These are phyloP conservation scores for Basipetospora chlamydospora DNA, from an alignment of 2,329 filamentous ascomycete genomes.

Conservation along the genomic window DNA sequence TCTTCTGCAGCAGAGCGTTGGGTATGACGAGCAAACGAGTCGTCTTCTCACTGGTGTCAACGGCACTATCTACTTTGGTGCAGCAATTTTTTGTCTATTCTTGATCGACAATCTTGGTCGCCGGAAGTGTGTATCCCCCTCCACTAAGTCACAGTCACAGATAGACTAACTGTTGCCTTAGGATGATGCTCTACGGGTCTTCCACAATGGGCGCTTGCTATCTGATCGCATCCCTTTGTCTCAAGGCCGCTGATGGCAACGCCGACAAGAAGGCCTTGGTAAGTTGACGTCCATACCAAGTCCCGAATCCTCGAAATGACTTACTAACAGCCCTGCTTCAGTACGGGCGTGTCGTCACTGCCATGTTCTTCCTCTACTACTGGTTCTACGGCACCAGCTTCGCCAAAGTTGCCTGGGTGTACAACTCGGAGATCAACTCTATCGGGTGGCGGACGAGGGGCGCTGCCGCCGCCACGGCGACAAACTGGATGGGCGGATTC, in stretches of 20 bases:
- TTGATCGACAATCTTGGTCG: constrained; percentile 25
- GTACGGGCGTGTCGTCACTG: constrained; percentile 23
- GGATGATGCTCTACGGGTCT: constrained; percentile 24
- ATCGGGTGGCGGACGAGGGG: constrained; percentile 25
- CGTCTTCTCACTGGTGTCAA: constrained; percentile 41
- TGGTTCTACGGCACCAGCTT: constrained; percentile 25
- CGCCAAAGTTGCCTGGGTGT: constrained; percentile 25
- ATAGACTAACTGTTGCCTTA: constrained; percentile 7
- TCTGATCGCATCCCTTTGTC: constrained; percentile 20
- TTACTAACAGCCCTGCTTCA: constrained; percentile 1
- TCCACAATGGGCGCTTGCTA: constrained; percentile 20
- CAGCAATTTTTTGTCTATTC: constrained; percentile 21
- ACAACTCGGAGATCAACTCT: constrained; percentile 25
- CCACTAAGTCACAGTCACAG: neutral
- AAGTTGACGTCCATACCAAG: constrained; percentile 2
- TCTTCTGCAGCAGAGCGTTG: constrained; percentile 39
- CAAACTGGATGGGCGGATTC: constrained; percentile 28
- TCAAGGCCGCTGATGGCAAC: constrained; percentile 18
- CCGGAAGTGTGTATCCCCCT: constrained; percentile 16
- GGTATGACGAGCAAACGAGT: constrained; percentile 33
- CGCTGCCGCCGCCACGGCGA: constrained; percentile 27
- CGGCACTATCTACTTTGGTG: constrained; percentile 22
- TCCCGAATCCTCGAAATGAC: neutral
- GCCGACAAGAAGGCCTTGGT: constrained; percentile 14
- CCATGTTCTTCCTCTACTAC: constrained; percentile 29